phyloP scores from a whole-genome alignment of 257 asterid species.

The Knoxia roxburghii region DNA sequence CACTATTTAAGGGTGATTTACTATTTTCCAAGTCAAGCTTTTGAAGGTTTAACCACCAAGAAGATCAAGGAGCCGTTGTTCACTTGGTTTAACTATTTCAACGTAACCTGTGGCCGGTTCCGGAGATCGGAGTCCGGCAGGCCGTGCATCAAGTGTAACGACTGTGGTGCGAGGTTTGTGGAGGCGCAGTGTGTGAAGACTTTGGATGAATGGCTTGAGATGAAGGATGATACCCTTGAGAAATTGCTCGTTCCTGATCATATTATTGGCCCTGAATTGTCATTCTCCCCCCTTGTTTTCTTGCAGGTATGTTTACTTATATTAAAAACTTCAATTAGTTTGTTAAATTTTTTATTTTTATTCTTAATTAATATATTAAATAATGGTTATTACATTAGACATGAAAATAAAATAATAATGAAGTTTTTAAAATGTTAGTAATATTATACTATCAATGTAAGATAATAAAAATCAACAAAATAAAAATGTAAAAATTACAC shows the following conservation, averaged over 20 bases:
- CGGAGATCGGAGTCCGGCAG: conserved; percentile 59
- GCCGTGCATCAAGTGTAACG: conserved; percentile 75
- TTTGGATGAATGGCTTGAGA: conserved; percentile 63
- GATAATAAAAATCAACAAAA: too few species aligned
- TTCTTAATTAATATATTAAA: too few species aligned
- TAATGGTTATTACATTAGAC: too few species aligned
- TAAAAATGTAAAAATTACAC: too few species aligned
- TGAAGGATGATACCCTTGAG: conserved; percentile 28
- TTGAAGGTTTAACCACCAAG: conserved; percentile 39
- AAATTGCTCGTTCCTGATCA: conserved; percentile 31
- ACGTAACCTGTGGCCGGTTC: conserved; percentile 49
- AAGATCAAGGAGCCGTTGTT: conserved; percentile 67
- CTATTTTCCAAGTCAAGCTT: conserved; percentile 46
- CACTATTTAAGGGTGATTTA: conserved; percentile 67
- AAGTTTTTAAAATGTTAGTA: too few species aligned
- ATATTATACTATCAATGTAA: too few species aligned
- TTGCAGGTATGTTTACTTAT: conserved; percentile 55
- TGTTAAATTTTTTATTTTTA: background rate
- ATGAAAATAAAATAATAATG: too few species aligned
- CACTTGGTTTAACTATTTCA: conserved; percentile 37
- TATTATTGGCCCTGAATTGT: conserved; percentile 67
- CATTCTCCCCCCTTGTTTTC: conserved; percentile 56
- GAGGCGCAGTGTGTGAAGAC: conserved; percentile 58
- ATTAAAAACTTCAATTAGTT: background rate
- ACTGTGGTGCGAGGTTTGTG: conserved; percentile 65